phyloP scores from a whole-genome alignment of 2,329 filamentous ascomycete genomes.

The Hypoxylon rubiginosum region DNA sequence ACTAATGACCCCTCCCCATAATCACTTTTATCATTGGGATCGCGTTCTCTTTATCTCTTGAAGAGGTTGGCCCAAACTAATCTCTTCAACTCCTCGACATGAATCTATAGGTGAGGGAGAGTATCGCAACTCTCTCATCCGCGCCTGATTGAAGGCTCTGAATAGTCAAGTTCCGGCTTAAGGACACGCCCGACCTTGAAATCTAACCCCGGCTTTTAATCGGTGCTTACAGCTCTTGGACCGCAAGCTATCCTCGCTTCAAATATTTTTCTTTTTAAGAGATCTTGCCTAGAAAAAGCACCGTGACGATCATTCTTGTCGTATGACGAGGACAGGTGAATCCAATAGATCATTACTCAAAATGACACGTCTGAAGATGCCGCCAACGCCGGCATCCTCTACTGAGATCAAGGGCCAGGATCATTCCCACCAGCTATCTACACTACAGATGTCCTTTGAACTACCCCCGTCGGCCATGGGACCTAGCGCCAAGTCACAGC shows the following conservation, averaged over 20 bases:
- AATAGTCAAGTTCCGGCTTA: neutral
- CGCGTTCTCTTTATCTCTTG: neutral
- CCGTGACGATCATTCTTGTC: conserved; percentile 18
- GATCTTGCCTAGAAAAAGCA: conserved; percentile 1
- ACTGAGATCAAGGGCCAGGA: conserved; percentile 83
- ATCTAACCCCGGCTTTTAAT: conserved; percentile 8
- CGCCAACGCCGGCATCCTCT: conserved; percentile 83
- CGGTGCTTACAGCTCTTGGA: conserved; percentile 8
- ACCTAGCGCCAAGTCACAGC: conserved; percentile 60
- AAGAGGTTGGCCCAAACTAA: neutral
- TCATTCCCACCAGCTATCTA: conserved; percentile 69
- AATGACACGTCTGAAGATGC: conserved; percentile 77
- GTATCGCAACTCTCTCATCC: neutral
- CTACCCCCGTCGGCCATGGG: conserved; percentile 81
- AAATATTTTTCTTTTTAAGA: neutral
- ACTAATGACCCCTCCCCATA: conserved; percentile 22
- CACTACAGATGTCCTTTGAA: conserved; percentile 77
- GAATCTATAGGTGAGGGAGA: conserved; percentile 8
- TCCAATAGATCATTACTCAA: conserved; percentile 34
- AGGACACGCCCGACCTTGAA: conserved; percentile 7
- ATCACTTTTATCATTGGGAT: conserved; percentile 24
- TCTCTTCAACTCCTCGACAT: conserved; percentile 18
- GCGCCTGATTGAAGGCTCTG: conserved; percentile 13
- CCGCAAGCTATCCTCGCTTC: conserved; percentile 2
- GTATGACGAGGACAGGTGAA: conserved; percentile 24